Evolutionary conservation across 139 green algal species (phyloP).

Genomic region (Bryopsis sp.): DNA sequence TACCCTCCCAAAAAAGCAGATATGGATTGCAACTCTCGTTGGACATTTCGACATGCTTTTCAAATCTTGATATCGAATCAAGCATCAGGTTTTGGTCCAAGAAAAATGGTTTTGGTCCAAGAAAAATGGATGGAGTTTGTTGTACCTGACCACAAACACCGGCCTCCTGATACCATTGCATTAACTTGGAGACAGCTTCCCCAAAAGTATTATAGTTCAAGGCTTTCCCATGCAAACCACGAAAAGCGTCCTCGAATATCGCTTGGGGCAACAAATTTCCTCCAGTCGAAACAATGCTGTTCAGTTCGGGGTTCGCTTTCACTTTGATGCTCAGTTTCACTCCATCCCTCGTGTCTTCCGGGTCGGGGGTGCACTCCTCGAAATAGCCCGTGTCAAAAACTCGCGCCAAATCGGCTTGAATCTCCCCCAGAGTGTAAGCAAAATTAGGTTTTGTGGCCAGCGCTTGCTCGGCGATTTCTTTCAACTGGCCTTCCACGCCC

Average conservation of each 20-base stretch:
- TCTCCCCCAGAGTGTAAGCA: constrained; percentile 74
- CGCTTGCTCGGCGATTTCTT: constrained; percentile 42
- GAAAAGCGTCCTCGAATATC: constrained; percentile 76
- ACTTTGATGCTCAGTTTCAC: constrained; percentile 79
- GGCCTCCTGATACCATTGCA: constrained; percentile 77
- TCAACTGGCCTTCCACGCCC: constrained; percentile 63
- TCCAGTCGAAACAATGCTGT: constrained; percentile 57
- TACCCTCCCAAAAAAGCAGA: no score
- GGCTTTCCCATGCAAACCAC: constrained; percentile 56
- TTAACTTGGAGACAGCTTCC: constrained; percentile 54
- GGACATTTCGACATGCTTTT: no score
- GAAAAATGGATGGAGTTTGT: no score
- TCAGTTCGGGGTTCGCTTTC: constrained; percentile 64
- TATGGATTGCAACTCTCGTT: no score
- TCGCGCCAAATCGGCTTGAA: constrained; percentile 68
- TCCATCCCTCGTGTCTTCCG: constrained; percentile 90
- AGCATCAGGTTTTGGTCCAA: no score
- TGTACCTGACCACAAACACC: constrained; percentile 81
- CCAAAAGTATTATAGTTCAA: constrained; percentile 68
- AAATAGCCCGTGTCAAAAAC: constrained; percentile 89
- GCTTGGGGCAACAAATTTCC: constrained; percentile 65
- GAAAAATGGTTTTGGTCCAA: no score
- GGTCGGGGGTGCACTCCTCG: constrained; percentile 40
- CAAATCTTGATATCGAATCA: no score
- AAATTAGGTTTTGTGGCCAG: constrained; percentile 84